Conservation (phyloP, 805 yeast species). For the Saccharomycopsis sp. region DNA sequence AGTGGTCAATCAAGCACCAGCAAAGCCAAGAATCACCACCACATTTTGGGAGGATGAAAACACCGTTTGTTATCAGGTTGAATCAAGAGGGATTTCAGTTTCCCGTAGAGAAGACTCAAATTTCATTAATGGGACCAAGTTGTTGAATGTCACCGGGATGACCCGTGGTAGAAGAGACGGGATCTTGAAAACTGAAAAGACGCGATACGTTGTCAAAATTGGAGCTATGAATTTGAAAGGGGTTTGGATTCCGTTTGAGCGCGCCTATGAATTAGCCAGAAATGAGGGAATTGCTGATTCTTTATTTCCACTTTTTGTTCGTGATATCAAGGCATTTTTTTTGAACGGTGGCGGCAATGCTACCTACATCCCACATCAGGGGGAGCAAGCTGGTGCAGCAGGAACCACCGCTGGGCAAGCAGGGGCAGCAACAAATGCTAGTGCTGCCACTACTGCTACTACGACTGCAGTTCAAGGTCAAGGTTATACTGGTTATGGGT, state of each 20-base stretch:
- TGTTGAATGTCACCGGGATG: conserved; percentile 79
- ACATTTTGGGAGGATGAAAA: conserved; percentile 91
- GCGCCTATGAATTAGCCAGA: conserved; percentile 77
- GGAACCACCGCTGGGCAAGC: conserved; percentile 1
- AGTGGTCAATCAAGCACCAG: conserved; percentile 8
- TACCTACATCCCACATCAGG: background rate
- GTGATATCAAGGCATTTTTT: conserved; percentile 48
- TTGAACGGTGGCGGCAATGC: conserved; percentile 16
- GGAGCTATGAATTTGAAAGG: conserved; percentile 88
- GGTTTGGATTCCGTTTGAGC: conserved; percentile 83
- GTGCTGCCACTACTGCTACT: conserved; percentile 2
- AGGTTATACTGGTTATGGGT: conserved; percentile 1
- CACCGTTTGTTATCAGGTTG: conserved; percentile 79
- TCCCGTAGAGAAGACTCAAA: conserved; percentile 80
- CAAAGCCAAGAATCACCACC: conserved; percentile 60
- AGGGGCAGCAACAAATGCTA: background rate
- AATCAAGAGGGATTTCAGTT: conserved; percentile 72
- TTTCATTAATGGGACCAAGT: conserved; percentile 80
- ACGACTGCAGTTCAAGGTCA: background rate
- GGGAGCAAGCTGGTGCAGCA: conserved; percentile 4
- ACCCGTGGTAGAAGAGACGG: conserved; percentile 86
- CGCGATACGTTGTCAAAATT: conserved; percentile 73
- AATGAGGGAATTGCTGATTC: conserved; percentile 65
- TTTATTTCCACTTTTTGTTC: conserved; percentile 62
- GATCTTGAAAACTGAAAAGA: conserved; percentile 66